A percentile compares a stretch with the other conserved stretches of the same genome.
phyloP scores from a whole-genome alignment of 2,329 filamentous ascomycete genomes.

The Hypoxylon sp. region DNA sequence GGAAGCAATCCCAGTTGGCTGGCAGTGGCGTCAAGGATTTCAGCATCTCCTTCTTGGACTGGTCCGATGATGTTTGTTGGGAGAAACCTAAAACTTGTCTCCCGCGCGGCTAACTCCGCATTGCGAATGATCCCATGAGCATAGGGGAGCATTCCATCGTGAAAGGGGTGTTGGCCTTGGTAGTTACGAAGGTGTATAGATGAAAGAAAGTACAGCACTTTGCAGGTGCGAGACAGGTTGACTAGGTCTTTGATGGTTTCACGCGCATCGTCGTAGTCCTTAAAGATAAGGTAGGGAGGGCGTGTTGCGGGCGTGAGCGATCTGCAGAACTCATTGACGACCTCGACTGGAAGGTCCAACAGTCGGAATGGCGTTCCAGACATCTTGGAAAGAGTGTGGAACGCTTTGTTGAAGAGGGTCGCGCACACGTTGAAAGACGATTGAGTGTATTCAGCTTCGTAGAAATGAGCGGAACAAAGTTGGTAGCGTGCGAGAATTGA shows the following conservation, averaged over 20 bases:
- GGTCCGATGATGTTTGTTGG: background rate
- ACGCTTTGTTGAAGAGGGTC: no score
- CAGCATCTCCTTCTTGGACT: background rate
- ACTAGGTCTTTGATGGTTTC: background rate
- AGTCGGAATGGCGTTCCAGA: background rate
- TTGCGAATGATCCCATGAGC: background rate
- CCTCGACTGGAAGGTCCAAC: background rate
- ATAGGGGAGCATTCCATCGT: background rate
- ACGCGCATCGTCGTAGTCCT: background rate
- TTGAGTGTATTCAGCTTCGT: no score
- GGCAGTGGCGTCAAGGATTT: background rate
- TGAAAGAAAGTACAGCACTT: background rate
- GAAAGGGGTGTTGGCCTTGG: background rate
- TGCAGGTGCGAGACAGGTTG: constrained; percentile 1
- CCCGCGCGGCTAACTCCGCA: background rate
- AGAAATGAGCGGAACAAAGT: no score
- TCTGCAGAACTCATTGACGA: background rate
- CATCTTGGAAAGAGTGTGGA: background rate
- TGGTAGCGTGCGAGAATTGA: no score
- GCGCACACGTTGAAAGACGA: no score
- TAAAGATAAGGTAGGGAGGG: constrained; percentile 2
- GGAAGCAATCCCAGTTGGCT: background rate
- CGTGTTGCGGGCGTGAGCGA: background rate
- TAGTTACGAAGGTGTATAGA: background rate
- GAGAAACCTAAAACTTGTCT: constrained; percentile 4